Conservation (phyloP, 2,329 filamentous ascomycete genomes). For the Emericellopsis cladophorae region DNA sequence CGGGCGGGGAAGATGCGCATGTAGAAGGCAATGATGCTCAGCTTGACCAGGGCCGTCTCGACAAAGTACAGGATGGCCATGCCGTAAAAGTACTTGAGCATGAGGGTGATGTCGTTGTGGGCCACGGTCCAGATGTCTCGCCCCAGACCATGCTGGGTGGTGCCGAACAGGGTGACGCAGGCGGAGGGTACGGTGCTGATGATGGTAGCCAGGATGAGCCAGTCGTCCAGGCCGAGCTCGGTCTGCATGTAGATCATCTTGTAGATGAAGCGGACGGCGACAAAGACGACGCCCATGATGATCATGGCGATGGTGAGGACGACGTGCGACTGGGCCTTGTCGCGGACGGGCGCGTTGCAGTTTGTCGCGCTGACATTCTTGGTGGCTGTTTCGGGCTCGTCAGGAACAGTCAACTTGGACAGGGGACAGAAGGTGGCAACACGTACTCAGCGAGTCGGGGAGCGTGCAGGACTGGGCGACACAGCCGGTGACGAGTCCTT, state of each 20-base stretch:
- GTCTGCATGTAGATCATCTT: constrained; percentile 12
- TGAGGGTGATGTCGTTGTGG: constrained; percentile 24
- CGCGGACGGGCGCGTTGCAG: constrained; percentile 13
- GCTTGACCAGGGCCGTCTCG: constrained; percentile 31
- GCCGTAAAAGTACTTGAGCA: constrained; percentile 29
- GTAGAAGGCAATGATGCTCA: constrained; percentile 42
- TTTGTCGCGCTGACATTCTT: constrained; percentile 9
- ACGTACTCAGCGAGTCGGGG: neutral
- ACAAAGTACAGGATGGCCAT: constrained; percentile 32
- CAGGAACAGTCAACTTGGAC: neutral
- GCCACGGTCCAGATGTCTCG: constrained; percentile 37
- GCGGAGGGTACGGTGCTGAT: constrained; percentile 9
- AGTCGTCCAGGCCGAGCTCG: constrained; percentile 8
- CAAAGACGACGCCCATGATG: constrained; percentile 22
- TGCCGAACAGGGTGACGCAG: constrained; percentile 15
- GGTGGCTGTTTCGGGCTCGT: neutral
- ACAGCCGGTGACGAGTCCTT: neutral
- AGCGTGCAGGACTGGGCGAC: neutral
- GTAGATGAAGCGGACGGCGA: constrained; percentile 25
- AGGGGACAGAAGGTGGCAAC: neutral
- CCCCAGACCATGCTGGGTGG: constrained; percentile 28
- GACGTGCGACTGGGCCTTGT: constrained; percentile 19
- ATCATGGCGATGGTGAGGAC: constrained; percentile 19
- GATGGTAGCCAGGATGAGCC: constrained; percentile 4
- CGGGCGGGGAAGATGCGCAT: constrained; percentile 35